Evolutionary conservation across 805 yeast genomes (phyloP), one percentile per base, ranked within the genome.

Genomic region (Clavispora vitiphila): DNA sequence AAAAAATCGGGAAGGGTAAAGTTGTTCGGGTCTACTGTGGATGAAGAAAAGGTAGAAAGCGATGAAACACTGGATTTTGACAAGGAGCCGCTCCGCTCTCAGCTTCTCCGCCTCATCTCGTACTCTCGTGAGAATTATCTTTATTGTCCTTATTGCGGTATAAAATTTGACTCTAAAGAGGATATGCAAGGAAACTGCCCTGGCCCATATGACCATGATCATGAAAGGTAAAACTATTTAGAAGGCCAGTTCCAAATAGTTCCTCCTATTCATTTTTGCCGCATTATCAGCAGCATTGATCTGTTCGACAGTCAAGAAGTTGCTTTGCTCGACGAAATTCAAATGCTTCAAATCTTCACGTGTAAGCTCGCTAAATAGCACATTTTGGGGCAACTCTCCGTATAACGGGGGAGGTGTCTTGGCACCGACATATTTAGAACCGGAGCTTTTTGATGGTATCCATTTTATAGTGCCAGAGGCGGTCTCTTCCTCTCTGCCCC

Each of bases 401-500:
- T 52, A 57, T 1, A 53, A 11, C 3, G 40, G 18, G 2, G 67
- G 67, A 9, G 54, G 34, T 14, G 46, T 39, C 34, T 43, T 47
- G 5, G 52, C 47, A 6, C 41, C 47, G 8, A 41, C 25, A 34
- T 55, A 54, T 10, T 37, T 39, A 26, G 48, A 44, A n/a, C n/a
- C n/a, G n/a, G n/a, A n/a, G 6, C 19, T 34, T 23, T 43, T 46
- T 4, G 45, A 37, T 12, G 53, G 48, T 15, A 39, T 39, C 29
- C 42, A 40, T 10, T 37, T 36, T 8, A 38, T 20, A 9, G 14
- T 25, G 4, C 43, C 50, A n/a, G 42, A 37, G 11, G 31, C 14
- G 14, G 38, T 38, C 6, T 38, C 38, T 16, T 53, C 56, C 24
- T 45, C 48, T 38, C 55, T 37, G 5, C 67, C 70, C 73, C 72